These are phyloP conservation scores for Tulasnella sp. DNA, from an alignment of 768 basidiomycete genomes.

Conservation along the genomic window DNA sequence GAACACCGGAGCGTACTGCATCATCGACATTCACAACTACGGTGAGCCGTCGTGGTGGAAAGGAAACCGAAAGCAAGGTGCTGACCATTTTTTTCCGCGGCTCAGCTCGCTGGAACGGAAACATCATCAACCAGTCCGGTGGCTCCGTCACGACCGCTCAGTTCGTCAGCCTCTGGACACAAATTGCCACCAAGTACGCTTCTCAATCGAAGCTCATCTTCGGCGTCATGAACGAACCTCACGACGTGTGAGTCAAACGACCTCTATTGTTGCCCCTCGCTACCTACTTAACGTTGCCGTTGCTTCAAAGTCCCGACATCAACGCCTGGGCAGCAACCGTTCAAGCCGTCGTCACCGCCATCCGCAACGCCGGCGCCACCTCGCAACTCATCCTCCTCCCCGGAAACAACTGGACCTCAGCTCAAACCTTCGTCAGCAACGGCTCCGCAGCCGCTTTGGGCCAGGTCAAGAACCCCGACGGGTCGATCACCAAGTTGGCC, in stretches of 20 bases:
- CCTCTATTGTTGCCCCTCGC: conserved; percentile 38
- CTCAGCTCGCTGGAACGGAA: conserved; percentile 51
- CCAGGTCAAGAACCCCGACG: conserved; percentile 48
- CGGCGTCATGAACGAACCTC: conserved; percentile 59
- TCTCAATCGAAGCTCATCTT: conserved; percentile 39
- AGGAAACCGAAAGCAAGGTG: conserved; percentile 34
- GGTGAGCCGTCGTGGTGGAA: conserved; percentile 38
- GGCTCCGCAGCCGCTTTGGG: conserved; percentile 50
- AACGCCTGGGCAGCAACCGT: conserved; percentile 50
- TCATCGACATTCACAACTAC: conserved; percentile 46
- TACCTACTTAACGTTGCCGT: conserved; percentile 27
- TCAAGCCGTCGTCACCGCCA: conserved; percentile 58
- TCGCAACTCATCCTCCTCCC: conserved; percentile 57
- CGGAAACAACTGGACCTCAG: conserved; percentile 52
- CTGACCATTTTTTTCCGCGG: too few species aligned
- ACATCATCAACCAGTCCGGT: conserved; percentile 52
- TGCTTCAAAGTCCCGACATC: conserved; percentile 43
- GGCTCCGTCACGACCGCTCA: conserved; percentile 55
- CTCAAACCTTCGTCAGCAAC: conserved; percentile 46
- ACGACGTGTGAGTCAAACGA: conserved; percentile 43
- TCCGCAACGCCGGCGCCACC: conserved; percentile 55
- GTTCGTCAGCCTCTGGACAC: conserved; percentile 54
- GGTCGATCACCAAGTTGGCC: conserved; percentile 43
- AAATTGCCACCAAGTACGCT: conserved; percentile 51
- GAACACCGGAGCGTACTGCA: conserved; percentile 49